Evolutionary conservation across 2,329 filamentous ascomycete species (phyloP).

Genomic region (Colletotrichum eremochloae): DNA sequence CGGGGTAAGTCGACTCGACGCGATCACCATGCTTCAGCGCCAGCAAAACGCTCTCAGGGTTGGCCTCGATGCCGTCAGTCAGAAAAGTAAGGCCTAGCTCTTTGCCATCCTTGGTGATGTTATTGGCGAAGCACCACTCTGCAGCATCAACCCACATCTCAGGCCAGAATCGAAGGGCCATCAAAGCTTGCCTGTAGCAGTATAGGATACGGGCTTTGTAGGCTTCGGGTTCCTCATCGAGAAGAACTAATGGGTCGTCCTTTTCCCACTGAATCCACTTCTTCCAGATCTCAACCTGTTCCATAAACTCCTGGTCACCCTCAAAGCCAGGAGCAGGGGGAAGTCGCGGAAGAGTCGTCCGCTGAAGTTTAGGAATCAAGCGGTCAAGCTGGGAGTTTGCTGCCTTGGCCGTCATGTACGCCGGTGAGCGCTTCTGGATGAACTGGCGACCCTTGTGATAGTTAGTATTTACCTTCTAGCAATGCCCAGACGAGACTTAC

Average conservation of each 20-base stretch:
- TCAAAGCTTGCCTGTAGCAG: constrained; percentile 92
- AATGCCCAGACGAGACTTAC: constrained; percentile 61
- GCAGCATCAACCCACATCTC: constrained; percentile 96
- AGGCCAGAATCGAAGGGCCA: constrained; percentile 94
- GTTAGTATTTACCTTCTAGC: not conserved
- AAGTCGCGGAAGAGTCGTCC: constrained; percentile 83
- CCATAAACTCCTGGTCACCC: constrained; percentile 84
- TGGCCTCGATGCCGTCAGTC: constrained; percentile 84
- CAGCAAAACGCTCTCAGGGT: constrained; percentile 92
- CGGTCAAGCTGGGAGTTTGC: constrained; percentile 93
- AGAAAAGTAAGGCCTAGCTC: constrained; percentile 80
- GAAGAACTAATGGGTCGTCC: constrained; percentile 88
- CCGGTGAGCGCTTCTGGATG: constrained; percentile 89
- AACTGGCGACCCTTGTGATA: constrained; percentile 88
- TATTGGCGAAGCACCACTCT: constrained; percentile 90
- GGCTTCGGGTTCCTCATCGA: constrained; percentile 80
- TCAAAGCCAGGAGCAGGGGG: constrained; percentile 89
- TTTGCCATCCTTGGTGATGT: constrained; percentile 71
- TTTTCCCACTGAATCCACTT: constrained; percentile 97
- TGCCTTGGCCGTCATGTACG: constrained; percentile 96
- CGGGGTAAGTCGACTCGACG: constrained; percentile 82
- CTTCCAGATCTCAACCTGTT: constrained; percentile 91
- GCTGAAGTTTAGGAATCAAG: constrained; percentile 80
- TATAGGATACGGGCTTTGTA: constrained; percentile 87
- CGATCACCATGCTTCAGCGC: constrained; percentile 92